Conservation (phyloP, 208 protist species). For the Angomonas deanei region DNA sequence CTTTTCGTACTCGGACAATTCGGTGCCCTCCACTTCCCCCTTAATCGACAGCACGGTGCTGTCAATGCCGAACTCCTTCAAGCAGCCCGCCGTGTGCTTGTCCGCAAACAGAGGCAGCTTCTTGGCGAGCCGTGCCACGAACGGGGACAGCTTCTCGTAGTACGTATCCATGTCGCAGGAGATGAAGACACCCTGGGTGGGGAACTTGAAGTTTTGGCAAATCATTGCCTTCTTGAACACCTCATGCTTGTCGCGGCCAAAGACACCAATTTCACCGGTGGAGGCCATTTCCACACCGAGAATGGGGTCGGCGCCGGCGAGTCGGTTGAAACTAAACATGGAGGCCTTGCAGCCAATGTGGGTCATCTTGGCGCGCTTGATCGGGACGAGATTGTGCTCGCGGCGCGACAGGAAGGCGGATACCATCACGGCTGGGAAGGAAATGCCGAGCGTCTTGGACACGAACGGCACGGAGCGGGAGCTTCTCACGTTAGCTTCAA, state of each 20-base stretch:
- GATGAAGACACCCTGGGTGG: slow-evolving; percentile 82
- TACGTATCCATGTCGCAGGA: slow-evolving; percentile 54
- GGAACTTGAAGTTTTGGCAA: slow-evolving; percentile 76
- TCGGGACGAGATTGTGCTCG: slow-evolving; percentile 75
- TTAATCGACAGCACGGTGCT: slow-evolving; percentile 52
- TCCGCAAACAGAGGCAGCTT: slow-evolving; percentile 61
- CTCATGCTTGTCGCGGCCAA: slow-evolving; percentile 84
- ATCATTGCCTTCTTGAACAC: slow-evolving; percentile 91
- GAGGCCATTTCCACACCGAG: slow-evolving; percentile 98
- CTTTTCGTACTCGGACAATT: slow-evolving; percentile 33
- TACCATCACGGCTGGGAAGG: slow-evolving; percentile 90
- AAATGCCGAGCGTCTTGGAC: slow-evolving; percentile 94
- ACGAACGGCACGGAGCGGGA: slow-evolving; percentile 98
- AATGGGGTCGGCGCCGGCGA: slow-evolving; percentile 96
- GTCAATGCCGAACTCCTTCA: slow-evolving; percentile 72
- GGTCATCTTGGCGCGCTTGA: slow-evolving; percentile 83
- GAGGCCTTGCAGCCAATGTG: slow-evolving; percentile 95
- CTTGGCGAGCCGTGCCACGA: slow-evolving; percentile 37
- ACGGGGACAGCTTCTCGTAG: slow-evolving; percentile 44
- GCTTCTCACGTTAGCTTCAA: slow-evolving; percentile 97
- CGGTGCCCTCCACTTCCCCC: slow-evolving; percentile 12
- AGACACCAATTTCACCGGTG: slow-evolving; percentile 96
- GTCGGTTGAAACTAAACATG: slow-evolving; percentile 98
- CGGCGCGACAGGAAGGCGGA: slow-evolving; percentile 67
- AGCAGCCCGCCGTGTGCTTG: slow-evolving; percentile 69